Percentiles rank a stretch among this genome's conserved stretches.
These are phyloP conservation scores for Axilococcus clingmanii DNA, from an alignment of 139 green algal genomes.

Conservation along the genomic window DNA sequence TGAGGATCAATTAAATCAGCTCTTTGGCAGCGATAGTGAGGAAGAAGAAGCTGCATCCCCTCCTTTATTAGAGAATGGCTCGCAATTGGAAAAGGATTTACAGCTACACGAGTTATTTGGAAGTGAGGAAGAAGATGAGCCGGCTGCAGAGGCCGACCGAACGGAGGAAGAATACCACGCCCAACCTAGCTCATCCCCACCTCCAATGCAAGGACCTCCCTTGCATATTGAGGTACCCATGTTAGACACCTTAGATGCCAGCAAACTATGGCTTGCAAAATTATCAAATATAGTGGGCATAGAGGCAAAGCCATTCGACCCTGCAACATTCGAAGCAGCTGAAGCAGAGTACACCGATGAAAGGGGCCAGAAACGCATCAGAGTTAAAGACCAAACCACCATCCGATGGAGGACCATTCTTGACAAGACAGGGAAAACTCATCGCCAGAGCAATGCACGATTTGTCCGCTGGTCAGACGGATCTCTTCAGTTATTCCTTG, in stretches of 20 bases:
- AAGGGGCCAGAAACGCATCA: slow-evolving; percentile 19
- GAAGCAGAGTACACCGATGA: slow-evolving; percentile 38
- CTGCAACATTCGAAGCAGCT: slow-evolving; percentile 36
- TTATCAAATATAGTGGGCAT: slow-evolving; percentile 57
- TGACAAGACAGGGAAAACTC: slow-evolving; percentile 19
- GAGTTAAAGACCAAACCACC: slow-evolving; percentile 27
- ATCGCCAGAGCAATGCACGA: slow-evolving; percentile 60
- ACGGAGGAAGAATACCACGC: not conserved
- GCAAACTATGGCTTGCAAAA: slow-evolving; percentile 28
- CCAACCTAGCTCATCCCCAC: not conserved
- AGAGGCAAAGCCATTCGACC: slow-evolving; percentile 49
- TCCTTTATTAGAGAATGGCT: not conserved
- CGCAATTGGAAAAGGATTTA: slow-evolving; percentile 6
- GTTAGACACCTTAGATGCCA: slow-evolving; percentile 14
- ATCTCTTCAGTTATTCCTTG: slow-evolving; percentile 54
- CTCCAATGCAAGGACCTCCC: slow-evolving; percentile 8
- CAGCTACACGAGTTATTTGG: slow-evolving; percentile 29
- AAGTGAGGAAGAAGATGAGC: slow-evolving; percentile 26
- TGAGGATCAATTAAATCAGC: slow-evolving; percentile 20
- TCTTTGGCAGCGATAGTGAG: slow-evolving; percentile 36
- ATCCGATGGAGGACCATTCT: slow-evolving; percentile 35
- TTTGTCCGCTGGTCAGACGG: slow-evolving; percentile 74
- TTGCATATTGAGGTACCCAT: slow-evolving; percentile 28
- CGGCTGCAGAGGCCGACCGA: slow-evolving; percentile 1
- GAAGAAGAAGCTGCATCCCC: slow-evolving; percentile 3